phyloP scores from a whole-genome alignment of 176 grass and related monocot species.

The Triticum urartu region DNA sequence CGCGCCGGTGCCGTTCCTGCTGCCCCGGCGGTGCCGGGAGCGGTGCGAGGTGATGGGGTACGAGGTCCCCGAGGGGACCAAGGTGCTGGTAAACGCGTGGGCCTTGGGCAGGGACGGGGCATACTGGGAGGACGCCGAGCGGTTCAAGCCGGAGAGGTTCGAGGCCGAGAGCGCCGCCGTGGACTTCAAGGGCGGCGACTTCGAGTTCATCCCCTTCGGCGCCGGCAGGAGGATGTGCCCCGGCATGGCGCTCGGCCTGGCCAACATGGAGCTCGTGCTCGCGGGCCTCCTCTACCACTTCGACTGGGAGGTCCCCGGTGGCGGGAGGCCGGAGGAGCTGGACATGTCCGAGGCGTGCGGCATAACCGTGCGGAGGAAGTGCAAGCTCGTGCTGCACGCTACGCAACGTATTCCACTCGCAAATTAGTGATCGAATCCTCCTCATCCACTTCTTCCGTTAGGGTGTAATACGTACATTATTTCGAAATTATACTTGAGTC shows the following conservation, averaged over 20 bases:
- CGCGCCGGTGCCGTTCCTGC: constrained; percentile 8
- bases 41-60: background rate
- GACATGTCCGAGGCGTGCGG: constrained; percentile 7
- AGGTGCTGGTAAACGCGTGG: constrained; percentile 30
- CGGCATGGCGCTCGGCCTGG: background rate
- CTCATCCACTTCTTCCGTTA: too few species aligned
- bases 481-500: too few species aligned
- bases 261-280: constrained; percentile 7
- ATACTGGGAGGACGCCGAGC: background rate
- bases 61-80: background rate
- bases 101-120: background rate
- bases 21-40: constrained; percentile 18
- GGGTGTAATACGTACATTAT: too few species aligned
- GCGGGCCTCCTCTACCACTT: constrained; percentile 18
- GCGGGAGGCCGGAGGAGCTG: background rate
- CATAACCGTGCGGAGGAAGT: background rate
- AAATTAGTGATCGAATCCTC: background rate
- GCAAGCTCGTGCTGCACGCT: background rate
- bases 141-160: constrained; percentile 23
- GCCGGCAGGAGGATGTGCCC: background rate
- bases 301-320: background rate
- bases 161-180: background rate
- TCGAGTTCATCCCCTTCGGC: background rate
- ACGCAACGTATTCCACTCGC: background rate
- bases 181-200: background rate